phyloP scores from a whole-genome alignment of 1,139 yeast species.

The Candida glucosophila region DNA sequence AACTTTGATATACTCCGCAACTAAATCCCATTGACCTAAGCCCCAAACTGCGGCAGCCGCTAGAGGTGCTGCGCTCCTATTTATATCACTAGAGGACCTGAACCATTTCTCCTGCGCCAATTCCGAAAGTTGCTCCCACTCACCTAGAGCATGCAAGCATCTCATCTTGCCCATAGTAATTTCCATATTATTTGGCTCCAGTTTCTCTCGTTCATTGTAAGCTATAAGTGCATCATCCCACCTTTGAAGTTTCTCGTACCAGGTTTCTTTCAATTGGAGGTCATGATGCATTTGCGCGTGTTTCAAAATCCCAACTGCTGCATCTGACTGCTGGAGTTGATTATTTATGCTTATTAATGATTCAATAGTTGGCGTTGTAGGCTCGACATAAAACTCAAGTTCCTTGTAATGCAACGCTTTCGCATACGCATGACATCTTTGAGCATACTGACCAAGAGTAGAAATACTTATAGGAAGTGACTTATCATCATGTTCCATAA shows the following conservation, averaged over 20 bases:
- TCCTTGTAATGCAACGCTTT: constrained; percentile 96
- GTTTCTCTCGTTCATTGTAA: constrained; percentile 63
- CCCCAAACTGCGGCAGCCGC: constrained; percentile 99
- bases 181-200: constrained; percentile 56
- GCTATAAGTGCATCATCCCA: constrained; percentile 98
- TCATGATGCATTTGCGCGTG: constrained; percentile 95
- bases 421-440: constrained; percentile 94
- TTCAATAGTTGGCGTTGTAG: constrained; percentile 87
- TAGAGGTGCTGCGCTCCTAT: constrained; percentile 86
- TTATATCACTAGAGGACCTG: constrained; percentile 59
- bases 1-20: constrained; percentile 83
- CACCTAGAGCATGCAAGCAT: constrained; percentile 94
- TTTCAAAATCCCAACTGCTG: constrained; percentile 92
- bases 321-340: constrained; percentile 92
- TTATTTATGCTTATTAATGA: constrained; percentile 87
- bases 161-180: constrained; percentile 97
- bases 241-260: constrained; percentile 94
- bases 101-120: constrained; percentile 85
- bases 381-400: constrained; percentile 87
- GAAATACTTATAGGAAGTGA: constrained; percentile 86
- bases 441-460: constrained; percentile 88
- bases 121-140: constrained; percentile 89
- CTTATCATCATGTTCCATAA: constrained; percentile 96
- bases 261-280: constrained; percentile 86
- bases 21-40: constrained; percentile 92